Evolutionary conservation across 768 basidiomycete genomes (phyloP).

Genomic region (Boletales sp.): DNA sequence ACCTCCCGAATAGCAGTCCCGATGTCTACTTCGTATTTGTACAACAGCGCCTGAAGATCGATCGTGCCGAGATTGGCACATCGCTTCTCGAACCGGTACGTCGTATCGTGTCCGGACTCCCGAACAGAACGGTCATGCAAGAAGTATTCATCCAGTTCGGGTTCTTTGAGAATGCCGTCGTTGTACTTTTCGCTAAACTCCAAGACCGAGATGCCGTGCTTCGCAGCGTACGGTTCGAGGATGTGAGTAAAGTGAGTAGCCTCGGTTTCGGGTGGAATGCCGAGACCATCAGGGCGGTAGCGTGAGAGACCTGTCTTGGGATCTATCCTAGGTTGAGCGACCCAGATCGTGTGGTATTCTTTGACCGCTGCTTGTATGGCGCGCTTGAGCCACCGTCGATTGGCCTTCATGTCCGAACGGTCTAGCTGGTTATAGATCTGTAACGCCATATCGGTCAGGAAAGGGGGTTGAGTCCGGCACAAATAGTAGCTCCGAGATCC

Average conservation of each 20-base stretch:
- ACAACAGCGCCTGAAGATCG: conserved; percentile 91
- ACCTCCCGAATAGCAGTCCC: conserved; percentile 96
- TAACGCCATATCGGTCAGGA: conserved; percentile 97
- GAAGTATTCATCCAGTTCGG: conserved; percentile 94
- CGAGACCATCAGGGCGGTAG: conserved; percentile 89
- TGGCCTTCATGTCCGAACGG: conserved; percentile 68
- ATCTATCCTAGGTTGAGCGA: conserved; percentile 91
- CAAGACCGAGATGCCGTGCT: conserved; percentile 88
- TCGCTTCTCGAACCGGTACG: conserved; percentile 96
- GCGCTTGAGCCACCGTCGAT: conserved; percentile 89
- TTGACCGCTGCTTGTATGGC: conserved; percentile 98
- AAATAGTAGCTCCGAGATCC: conserved; percentile 95
- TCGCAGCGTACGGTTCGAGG: conserved; percentile 89
- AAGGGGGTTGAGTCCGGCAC: conserved; percentile 94
- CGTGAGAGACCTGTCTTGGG: conserved; percentile 92
- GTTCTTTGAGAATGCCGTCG: conserved; percentile 76
- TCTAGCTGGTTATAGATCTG: conserved; percentile 98
- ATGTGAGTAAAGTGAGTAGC: conserved; percentile 98
- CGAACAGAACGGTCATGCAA: conserved; percentile 94
- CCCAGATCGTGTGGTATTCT: conserved; percentile 98
- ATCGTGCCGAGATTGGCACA: conserved; percentile 97
- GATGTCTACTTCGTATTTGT: conserved; percentile 99
- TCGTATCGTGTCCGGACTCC: conserved; percentile 95
- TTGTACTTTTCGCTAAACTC: conserved; percentile 99
- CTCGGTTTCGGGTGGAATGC: conserved; percentile 98